Conservation (phyloP, 306 rosid species). For the Mucuna pruriens region DNA sequence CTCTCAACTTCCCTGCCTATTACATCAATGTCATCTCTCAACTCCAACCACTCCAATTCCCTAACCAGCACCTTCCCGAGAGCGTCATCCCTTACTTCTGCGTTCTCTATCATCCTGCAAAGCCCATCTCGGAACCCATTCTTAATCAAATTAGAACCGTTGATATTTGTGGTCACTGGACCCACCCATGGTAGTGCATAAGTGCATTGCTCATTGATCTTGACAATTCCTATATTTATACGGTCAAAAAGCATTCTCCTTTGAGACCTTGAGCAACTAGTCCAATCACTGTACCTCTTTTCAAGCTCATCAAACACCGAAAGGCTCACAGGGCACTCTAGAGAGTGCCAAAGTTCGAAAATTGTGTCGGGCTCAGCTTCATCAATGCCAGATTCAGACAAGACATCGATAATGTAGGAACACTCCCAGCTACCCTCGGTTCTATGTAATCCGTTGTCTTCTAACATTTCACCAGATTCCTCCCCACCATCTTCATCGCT, state of each 20-base stretch:
- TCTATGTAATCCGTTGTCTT: constrained; percentile 36
- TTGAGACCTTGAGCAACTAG: constrained; percentile 62
- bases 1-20: constrained; percentile 74
- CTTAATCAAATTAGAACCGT: constrained; percentile 41
- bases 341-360: constrained; percentile 60
- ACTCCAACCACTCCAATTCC: constrained; percentile 64
- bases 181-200: constrained; percentile 65
- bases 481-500: constrained; percentile 84
- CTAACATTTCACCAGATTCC: constrained; percentile 37
- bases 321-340: constrained; percentile 69
- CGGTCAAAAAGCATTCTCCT: constrained; percentile 83
- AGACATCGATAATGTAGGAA: constrained; percentile 61
- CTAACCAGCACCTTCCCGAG: constrained; percentile 56
- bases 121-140: constrained; percentile 54
- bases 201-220: constrained; percentile 55
- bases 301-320: constrained; percentile 72
- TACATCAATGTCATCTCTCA: constrained; percentile 61
- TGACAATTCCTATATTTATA: constrained; percentile 64
- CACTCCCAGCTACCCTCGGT: constrained; percentile 71
- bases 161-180: constrained; percentile 18
- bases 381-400: constrained; percentile 59
- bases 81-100: constrained; percentile 51
- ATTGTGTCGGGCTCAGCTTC: constrained; percentile 45
- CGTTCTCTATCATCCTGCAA: constrained; percentile 50
- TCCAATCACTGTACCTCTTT: constrained; percentile 56